phyloP scores from a whole-genome alignment of 345 rosid genomes.

The Trapa incisa region DNA sequence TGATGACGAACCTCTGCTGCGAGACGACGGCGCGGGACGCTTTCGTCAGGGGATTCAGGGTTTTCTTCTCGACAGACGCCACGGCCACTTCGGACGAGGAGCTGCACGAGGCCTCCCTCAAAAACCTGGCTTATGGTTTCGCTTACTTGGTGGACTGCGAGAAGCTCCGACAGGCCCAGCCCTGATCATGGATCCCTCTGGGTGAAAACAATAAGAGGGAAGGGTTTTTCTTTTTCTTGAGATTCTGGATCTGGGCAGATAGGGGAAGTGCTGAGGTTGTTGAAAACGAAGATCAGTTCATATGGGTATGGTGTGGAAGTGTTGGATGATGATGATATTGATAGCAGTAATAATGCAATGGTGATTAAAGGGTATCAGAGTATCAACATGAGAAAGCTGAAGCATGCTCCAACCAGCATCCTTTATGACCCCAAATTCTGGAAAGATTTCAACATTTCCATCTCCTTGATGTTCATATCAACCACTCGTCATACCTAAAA shows the following conservation, averaged over 20 bases:
- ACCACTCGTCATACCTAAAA: too few species aligned
- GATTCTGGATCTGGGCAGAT: too few species aligned
- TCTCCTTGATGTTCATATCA: slow-evolving; percentile 20
- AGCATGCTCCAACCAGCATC: slow-evolving; percentile 43
- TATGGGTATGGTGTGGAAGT: too few species aligned
- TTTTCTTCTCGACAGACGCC: slow-evolving; percentile 68
- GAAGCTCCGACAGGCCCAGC: slow-evolving; percentile 13
- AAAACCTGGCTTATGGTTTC: slow-evolving; percentile 57
- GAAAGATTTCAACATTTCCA: slow-evolving; percentile 26
- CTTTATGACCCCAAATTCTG: slow-evolving; percentile 78
- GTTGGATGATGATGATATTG: too few species aligned
- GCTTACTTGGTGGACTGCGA: slow-evolving; percentile 62
- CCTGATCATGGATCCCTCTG: too few species aligned
- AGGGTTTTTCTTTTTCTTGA: too few species aligned
- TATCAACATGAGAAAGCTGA: too few species aligned
- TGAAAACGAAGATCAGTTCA: too few species aligned
- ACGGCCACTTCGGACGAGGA: slow-evolving; percentile 50
- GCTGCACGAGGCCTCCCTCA: slow-evolving; percentile 47
- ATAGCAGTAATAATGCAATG: too few species aligned
- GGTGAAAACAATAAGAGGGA: too few species aligned
- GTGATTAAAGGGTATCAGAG: too few species aligned
- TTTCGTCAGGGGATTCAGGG: slow-evolving; percentile 54
- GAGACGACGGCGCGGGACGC: slow-evolving; percentile 87
- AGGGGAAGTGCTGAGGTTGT: too few species aligned
- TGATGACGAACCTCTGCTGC: slow-evolving; percentile 70